phyloP scores from a whole-genome alignment of 148 eudicot genomes.

The Selenicereus undatus region DNA sequence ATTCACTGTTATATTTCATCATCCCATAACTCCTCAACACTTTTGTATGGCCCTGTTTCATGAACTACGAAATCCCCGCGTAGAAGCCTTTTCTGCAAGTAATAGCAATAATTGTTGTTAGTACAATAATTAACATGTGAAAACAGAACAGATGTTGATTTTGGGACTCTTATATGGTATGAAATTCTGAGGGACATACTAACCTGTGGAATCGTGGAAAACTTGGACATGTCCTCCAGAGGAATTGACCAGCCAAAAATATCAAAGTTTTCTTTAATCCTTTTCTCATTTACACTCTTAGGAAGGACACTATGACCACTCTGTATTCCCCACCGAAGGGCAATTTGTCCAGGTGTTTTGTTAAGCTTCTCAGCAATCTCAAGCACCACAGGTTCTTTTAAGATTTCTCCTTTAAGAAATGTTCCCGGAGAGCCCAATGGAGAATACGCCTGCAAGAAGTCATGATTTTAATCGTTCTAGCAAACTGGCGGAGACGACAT shows the following conservation, averaged over 20 bases:
- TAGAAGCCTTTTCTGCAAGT: conserved; percentile 28
- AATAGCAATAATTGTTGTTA: neutral
- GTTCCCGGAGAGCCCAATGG: conserved; percentile 68
- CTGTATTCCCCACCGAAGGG: conserved; percentile 80
- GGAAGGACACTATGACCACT: conserved; percentile 83
- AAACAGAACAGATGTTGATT: neutral
- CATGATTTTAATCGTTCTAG: neutral
- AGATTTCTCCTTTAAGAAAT: conserved; percentile 46
- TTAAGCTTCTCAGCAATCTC: conserved; percentile 58
- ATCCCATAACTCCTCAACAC: conserved; percentile 35
- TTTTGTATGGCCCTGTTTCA: conserved; percentile 28
- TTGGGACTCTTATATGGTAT: neutral
- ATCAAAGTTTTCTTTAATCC: conserved; percentile 67
- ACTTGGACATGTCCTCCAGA: conserved; percentile 55
- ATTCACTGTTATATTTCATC: conserved; percentile 21
- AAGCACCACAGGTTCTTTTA: conserved; percentile 50
- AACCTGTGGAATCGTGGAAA: conserved; percentile 70
- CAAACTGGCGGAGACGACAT: too few relatives aligned
- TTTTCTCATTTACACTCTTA: conserved; percentile 58
- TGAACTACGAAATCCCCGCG: conserved; percentile 31
- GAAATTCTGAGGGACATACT: neutral
- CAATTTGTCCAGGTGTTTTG: conserved; percentile 83
- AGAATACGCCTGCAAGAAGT: conserved; percentile 54
- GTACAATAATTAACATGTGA: neutral
- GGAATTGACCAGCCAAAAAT: conserved; percentile 69